Evolutionary conservation across 2,329 filamentous ascomycete genomes (phyloP), one percentile per base, ranked within the genome.

Genomic region (Knoxdaviesia capensis): DNA sequence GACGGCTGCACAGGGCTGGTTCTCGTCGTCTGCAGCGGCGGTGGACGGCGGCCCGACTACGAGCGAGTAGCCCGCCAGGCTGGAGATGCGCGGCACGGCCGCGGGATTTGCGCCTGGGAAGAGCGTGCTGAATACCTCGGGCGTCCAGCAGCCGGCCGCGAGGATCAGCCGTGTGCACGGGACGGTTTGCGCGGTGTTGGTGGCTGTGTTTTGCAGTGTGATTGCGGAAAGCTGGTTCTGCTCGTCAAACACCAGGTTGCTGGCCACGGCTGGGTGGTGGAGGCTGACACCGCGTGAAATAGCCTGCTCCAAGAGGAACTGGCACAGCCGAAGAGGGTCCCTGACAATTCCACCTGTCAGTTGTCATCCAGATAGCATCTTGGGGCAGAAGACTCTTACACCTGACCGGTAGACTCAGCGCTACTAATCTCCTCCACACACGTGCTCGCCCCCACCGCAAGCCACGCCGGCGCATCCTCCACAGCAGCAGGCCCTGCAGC

Each of bases 21-120:
- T 51, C 41, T 67, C 63, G n/a, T 65, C 55, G 36, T 60, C 54
- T 5, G 52, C 46, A 45, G 62, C 56, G 5, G 11, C 6, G 9
- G 34, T 11, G 34, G 34, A 11, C 1, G 77, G 72, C 5, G 71
- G 74, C 44, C 62, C 68, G 5, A 87, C 57, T 3, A 86, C 68
- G 6, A 88, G 58, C 11, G 78, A 84, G 56, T 87, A 76, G 0
- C 82, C 83, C 0, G 79, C 78, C 5, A 86, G 60, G 11, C 71
- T 65, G 3, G 62, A 60, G 36, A 85, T 62, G 5, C 36, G 20
- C 7, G 40, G 35, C 3, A 55, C 43, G 1, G 74, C 71, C 28
- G 86, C 58, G 7, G 60, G 54, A 2, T 66, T 52, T 1, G 77
- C 66, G 0, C 55, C 51, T 0, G 72, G 72, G 51, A 88, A 87